Conservation (phyloP, 108 stramenopile species). For the Discostella stelligeroides region DNA sequence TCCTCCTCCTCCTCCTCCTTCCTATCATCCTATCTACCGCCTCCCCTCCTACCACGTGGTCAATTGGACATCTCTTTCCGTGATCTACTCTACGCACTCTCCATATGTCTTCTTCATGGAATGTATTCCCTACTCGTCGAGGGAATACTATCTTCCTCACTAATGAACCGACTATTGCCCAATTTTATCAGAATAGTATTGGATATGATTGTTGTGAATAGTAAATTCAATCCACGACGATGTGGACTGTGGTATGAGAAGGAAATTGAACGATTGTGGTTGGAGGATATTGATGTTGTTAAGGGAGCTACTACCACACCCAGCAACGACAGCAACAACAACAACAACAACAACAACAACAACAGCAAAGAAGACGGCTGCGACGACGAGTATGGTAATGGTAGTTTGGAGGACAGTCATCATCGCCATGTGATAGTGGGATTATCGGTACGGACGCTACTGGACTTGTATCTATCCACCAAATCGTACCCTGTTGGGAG, state of each 20-base stretch:
- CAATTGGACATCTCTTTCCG: conserved; percentile 62
- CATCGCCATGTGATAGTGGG: conserved; percentile 58
- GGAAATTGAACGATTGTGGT: conserved; percentile 24
- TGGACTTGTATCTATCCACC: conserved; percentile 70
- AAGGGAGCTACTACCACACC: neutral
- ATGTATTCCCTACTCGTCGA: conserved; percentile 13
- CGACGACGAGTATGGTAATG: neutral
- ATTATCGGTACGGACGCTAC: conserved; percentile 72
- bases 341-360: neutral
- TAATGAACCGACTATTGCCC: conserved; percentile 17
- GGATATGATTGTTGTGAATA: conserved; percentile 3
- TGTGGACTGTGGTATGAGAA: conserved; percentile 19
- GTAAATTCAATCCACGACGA: conserved; percentile 27
- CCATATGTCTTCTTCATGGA: conserved; percentile 40
- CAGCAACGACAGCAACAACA: neutral
- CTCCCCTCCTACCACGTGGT: conserved; percentile 69
- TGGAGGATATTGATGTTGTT: conserved; percentile 9
- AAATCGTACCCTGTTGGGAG: conserved; percentile 51
- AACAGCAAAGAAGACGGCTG: neutral
- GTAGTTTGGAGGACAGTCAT: neutral
- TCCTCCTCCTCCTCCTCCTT: conserved; percentile 24
- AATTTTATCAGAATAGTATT: conserved; percentile 9
- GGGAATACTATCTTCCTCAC: neutral
- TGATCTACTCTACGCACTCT: conserved; percentile 58
- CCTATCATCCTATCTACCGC: neutral